Percentiles rank a stretch among this genome's conserved stretches.
Conservation (phyloP, 73 alveolate genomes). For the Uronychia binucleata region DNA sequence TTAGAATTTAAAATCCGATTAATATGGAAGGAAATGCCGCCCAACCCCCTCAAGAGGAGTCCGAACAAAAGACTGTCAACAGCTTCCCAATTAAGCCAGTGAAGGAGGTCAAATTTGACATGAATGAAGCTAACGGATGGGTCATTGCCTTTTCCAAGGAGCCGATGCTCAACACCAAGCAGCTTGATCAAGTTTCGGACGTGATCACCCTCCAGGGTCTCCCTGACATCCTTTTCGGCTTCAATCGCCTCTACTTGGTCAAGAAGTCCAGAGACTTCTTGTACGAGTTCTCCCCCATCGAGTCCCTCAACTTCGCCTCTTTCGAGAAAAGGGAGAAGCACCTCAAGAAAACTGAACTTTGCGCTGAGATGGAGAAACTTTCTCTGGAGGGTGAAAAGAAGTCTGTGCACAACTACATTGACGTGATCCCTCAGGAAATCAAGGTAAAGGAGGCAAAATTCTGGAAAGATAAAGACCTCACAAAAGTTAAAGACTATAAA, state of each 20-base stretch:
- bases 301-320: slow-evolving; percentile 63
- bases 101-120: slow-evolving; percentile 13
- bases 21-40: neutral
- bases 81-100: slow-evolving; percentile 23
- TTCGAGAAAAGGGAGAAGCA: slow-evolving; percentile 64
- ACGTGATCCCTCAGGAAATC: slow-evolving; percentile 68
- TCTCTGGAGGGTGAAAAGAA: slow-evolving; percentile 1
- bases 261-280: slow-evolving; percentile 68
- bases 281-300: slow-evolving; percentile 83
- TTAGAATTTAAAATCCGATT: neutral
- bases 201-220: slow-evolving; percentile 70
- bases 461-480: slow-evolving; percentile 78
- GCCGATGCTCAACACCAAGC: slow-evolving; percentile 59
- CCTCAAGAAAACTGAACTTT: neutral
- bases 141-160: slow-evolving; percentile 30
- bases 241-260: slow-evolving; percentile 73
- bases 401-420: slow-evolving; percentile 50
- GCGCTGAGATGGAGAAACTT: slow-evolving; percentile 39
- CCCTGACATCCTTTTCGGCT: slow-evolving; percentile 84
- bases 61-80: neutral
- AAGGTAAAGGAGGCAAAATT: slow-evolving; percentile 66
- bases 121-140: slow-evolving; percentile 41
- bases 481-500: slow-evolving; percentile 62
- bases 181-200: slow-evolving; percentile 56
- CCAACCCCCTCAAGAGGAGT: neutral